Evolutionary conservation across 805 yeast genomes (phyloP), one percentile per base, ranked within the genome.

Genomic region (Citeromyces nyonsensis): DNA sequence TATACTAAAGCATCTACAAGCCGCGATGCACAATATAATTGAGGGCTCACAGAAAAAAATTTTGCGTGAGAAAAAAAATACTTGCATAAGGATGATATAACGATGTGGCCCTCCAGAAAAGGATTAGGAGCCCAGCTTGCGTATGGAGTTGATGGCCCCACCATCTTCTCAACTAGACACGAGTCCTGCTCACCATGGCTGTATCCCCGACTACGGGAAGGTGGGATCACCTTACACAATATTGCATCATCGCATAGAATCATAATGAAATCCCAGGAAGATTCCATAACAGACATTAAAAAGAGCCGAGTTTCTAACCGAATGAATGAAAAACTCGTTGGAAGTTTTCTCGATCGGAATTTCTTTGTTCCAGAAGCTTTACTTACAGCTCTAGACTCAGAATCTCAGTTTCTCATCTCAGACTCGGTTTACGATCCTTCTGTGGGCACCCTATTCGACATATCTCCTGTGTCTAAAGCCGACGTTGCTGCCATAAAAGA

Each of bases 61-160:
- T 18, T 18, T 18, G 22, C 22, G 22, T 18, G 22, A 5, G 28
- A n/a, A 11, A 5, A 25, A 25, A 25, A 25, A 25, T 5, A 13
- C 8, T 5, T 8, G 28, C 28, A 25, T 25, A 25, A 25, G 5
- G 8, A 11, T 11, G 12, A 13, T 13, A 5, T 25, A 25, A 24
- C n/a, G 25, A 33, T 35, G 36, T 61, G 65, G 66, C 65, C 66
- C 36, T 51, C 57, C 14, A 54, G 51, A 33, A 43, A 44, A 24
- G 54, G 51, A 11, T 39, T 48, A 26, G 66, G 66, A 4, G 49
- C 50, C 4, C 59, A 56, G 38, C 44, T 65, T 26, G 47, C 62
- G 3, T 60, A 59, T 40, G 72, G 72, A 2, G 56, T 60, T 6
- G 52, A 47, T 26, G 71, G 71, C 1, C 36, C 48, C 6, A 48